Base-by-base conservation (phyloP, 352 stramenopile species). In the Pythium inflatum region DNA sequence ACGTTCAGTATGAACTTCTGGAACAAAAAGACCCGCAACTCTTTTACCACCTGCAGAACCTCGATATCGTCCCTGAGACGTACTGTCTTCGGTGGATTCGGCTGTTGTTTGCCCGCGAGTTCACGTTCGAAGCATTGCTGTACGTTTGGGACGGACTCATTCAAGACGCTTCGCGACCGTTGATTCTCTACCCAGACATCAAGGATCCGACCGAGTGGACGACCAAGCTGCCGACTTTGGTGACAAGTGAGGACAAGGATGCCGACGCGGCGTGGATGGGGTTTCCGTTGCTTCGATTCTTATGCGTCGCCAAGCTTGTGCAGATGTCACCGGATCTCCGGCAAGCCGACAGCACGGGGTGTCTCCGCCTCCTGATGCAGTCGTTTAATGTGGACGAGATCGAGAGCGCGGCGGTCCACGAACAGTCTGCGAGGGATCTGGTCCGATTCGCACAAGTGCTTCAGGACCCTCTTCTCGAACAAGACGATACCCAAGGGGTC, bases 31-130 rank as follows among this genome's bases (percentile, higher is more conserved):
- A 95, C 25, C 88, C 88, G n/a, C 83, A 95, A 49, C 62, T 95
- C 22, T 91, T 84, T 54, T 93, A 90, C 41, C 86, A 95, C 31
- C 62, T 95, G 11, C 77, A 90, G 50, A 91, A 95, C 63, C 68
- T 94, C 40, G 83, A 94, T 12, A 91, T 94, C 53, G 75, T 90
- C 0, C 88, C 88, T 1, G 85, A 94, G 58, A 93, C 85, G 33
- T 93, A 95, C 69, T 93, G 88, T 30, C 70, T 94, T 20, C 78
- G 88, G 12, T 95, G 88, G 88, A 80, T 93, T 18, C 88, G 88
- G 1, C 76, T 95, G 27, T 55, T 95, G 1, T 87, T 95, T 46
- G 85, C 85, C n/a, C 80, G 88, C 1, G 88, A 95, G 63, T 95
- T 89, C 43, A 72, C 71, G 4, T 77, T 95, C 41, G 71, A 88